Evolutionary conservation across 306 rosid species (phyloP).

Genomic region (Vigna nakashimae): DNA sequence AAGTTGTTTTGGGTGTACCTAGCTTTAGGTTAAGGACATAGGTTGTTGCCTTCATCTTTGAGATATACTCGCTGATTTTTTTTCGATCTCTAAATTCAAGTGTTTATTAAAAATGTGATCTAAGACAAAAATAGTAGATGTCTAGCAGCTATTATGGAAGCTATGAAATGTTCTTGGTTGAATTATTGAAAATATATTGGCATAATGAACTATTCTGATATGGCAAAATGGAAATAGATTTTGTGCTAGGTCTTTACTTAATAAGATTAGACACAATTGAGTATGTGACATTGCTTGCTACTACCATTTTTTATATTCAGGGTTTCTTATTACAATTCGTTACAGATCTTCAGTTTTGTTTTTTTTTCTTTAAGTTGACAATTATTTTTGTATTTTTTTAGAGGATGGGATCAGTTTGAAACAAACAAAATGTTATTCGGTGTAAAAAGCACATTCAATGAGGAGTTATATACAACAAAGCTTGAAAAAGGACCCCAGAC

Average conservation of each 20-base stretch:
- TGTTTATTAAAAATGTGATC: too few species aligned
- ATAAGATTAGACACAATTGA: constrained; percentile 26
- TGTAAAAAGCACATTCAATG: constrained; percentile 88
- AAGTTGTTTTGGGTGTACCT: too few species aligned
- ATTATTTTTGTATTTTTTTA: constrained; percentile 37
- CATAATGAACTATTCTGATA: constrained; percentile 17
- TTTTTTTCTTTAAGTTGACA: neutral
- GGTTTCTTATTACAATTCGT: constrained; percentile 19
- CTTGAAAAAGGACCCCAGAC: constrained; percentile 84
- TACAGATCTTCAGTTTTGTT: constrained; percentile 6
- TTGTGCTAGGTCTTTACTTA: constrained; percentile 30
- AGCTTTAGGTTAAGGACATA: too few species aligned
- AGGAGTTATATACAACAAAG: constrained; percentile 89
- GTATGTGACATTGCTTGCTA: constrained; percentile 15
- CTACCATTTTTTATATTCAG: neutral
- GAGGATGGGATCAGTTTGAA: constrained; percentile 98
- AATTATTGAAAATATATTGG: constrained; percentile 11
- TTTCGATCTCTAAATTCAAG: too few species aligned
- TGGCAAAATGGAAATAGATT: constrained; percentile 34
- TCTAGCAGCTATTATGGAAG: constrained; percentile 16
- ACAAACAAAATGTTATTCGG: constrained; percentile 86
- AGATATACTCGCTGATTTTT: too few species aligned
- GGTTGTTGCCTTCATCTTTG: too few species aligned
- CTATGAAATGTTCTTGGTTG: constrained; percentile 30
- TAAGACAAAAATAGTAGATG: too few species aligned